Evolutionary conservation across 768 basidiomycete genomes (phyloP).

Genomic region (Artomyces pyxidatus): DNA sequence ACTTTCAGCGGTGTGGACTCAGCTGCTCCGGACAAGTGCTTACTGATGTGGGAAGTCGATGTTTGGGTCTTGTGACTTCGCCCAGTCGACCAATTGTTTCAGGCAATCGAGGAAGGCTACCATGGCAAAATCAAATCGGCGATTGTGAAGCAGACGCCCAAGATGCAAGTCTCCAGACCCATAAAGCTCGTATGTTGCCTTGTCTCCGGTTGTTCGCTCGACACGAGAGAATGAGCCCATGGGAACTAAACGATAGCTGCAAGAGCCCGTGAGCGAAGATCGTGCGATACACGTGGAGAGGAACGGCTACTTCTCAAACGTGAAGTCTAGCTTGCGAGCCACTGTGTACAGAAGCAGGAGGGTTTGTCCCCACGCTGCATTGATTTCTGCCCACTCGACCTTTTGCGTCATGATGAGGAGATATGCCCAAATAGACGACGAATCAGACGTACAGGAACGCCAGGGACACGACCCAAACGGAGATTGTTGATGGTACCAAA

Average conservation of each 20-base stretch:
- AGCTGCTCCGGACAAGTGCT: conserved; percentile 25
- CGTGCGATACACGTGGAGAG: neutral
- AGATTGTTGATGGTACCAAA: conserved; percentile 99
- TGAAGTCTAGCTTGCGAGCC: conserved; percentile 84
- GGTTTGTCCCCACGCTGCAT: conserved; percentile 97
- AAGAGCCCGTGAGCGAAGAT: neutral
- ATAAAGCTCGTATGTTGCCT: conserved; percentile 84
- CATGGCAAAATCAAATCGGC: conserved; percentile 94
- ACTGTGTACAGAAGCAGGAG: conserved; percentile 87
- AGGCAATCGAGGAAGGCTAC: conserved; percentile 94
- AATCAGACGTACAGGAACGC: conserved; percentile 54
- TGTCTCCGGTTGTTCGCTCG: conserved; percentile 75
- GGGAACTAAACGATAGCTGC: conserved; percentile 82
- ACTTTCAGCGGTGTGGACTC: neutral
- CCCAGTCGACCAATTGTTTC: conserved; percentile 84
- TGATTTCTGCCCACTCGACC: conserved; percentile 99
- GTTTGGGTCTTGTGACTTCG: conserved; percentile 60
- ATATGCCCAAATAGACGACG: neutral
- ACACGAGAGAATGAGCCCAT: conserved; percentile 95
- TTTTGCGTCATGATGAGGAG: conserved; percentile 22
- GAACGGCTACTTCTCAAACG: conserved; percentile 67
- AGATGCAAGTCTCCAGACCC: conserved; percentile 91
- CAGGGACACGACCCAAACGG: conserved; percentile 79
- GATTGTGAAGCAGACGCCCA: conserved; percentile 84
- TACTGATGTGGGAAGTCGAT: conserved; percentile 86